These are phyloP conservation scores for Colletotrichum filicis DNA, from an alignment of 2,329 filamentous ascomycete species.

Conservation along the genomic window DNA sequence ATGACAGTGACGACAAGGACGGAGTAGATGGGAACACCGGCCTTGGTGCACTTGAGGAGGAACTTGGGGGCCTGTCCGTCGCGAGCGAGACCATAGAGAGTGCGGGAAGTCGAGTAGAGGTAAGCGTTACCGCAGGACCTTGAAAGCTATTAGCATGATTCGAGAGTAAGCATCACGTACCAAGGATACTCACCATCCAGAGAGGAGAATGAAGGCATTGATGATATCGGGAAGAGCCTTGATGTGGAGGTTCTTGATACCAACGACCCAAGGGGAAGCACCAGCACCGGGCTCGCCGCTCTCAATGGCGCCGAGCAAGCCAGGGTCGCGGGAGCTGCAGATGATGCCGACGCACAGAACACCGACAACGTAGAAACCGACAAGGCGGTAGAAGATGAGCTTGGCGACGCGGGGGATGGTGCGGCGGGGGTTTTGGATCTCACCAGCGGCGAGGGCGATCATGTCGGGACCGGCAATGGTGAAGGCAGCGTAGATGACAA, in stretches of 20 bases:
- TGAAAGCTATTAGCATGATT: not conserved
- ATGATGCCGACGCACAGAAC: conserved; percentile 68
- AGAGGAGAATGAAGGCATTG: conserved; percentile 56
- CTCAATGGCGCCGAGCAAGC: conserved; percentile 64
- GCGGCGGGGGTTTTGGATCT: conserved; percentile 72
- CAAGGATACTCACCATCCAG: conserved; percentile 34
- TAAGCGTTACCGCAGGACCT: conserved; percentile 62
- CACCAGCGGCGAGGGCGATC: conserved; percentile 65
- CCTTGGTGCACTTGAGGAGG: conserved; percentile 51
- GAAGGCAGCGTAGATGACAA: conserved; percentile 75
- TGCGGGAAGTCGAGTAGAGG: conserved; percentile 62
- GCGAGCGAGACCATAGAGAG: conserved; percentile 61
- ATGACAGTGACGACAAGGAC: conserved; percentile 47
- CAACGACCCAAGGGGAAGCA: conserved; percentile 63
- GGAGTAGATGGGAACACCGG: conserved; percentile 56
- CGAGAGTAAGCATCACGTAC: no score
- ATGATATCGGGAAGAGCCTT: conserved; percentile 65
- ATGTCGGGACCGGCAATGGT: conserved; percentile 76
- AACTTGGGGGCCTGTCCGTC: conserved; percentile 59
- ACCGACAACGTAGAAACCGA: conserved; percentile 77
- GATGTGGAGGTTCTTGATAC: conserved; percentile 66
- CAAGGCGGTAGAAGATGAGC: conserved; percentile 78
- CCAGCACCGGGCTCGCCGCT: conserved; percentile 59
- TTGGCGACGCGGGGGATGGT: conserved; percentile 78
- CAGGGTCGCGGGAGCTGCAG: conserved; percentile 67